Base-by-base conservation (phyloP, 2,329 filamentous ascomycete genomes). In the Fusarium sp. region DNA sequence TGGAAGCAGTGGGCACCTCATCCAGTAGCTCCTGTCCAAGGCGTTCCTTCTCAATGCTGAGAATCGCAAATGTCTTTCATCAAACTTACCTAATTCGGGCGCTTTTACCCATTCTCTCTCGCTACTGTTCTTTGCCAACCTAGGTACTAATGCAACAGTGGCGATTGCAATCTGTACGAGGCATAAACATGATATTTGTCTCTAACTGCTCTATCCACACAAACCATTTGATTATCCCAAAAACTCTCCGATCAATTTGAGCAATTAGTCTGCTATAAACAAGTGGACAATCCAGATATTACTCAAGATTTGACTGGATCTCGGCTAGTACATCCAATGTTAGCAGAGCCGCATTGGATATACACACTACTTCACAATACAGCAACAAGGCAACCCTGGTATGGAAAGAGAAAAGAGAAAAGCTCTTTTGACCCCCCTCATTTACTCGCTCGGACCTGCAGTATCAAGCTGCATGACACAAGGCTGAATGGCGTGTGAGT, bases 401-500 rank as follows among this genome's bases (percentile, higher is more conserved):
- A 46, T 38, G 26, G 15, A 24, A 29, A 35, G 29, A 58, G 15
- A 52, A 10, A 44, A 45, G 15, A 42, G 32, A 43, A 39, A 42
- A 59, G 19, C 36, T 13, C 10, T 6, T 13, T 36, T 41, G 15
- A 36, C 39, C 26, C 39, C 48, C 41, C 57, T 56, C 57, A n/a
- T 42, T 44, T 38, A 35, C 25, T 10, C 4, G 19, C 13, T 26
- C n/a, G 28, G 19, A 60, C 42, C 42, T 48, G 48, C 19, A 60
- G 25, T 25, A 40, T 15, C 7, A 41, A 40, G 22, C 35, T 45
- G 44, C 39, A 44, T 43, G 13, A 22, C 29, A 15, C 55, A 43
- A 60, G 38, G 57, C 48, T 61, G 57, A 48, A 60, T 49, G 3
- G 10, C 25, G 40, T 39, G 19, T 35, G 42, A 51, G 19, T 39